Percentiles rank a stretch among this genome's conserved stretches.
phyloP scores from a whole-genome alignment of 2,329 filamentous ascomycete genomes.

The Daldinia eschscholtzii region DNA sequence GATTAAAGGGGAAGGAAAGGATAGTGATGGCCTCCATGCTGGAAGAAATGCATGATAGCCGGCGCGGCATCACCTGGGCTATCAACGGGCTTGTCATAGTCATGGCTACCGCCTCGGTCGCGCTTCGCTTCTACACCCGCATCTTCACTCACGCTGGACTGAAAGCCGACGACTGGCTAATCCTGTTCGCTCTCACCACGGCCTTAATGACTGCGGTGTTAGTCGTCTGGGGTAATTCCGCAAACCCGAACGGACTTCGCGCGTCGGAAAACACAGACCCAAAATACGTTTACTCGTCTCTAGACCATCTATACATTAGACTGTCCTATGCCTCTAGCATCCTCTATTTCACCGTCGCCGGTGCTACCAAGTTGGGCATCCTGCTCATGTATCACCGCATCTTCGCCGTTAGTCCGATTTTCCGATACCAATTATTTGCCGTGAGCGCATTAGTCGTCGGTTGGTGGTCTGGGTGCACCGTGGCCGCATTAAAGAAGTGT shows the following conservation, averaged over 20 bases:
- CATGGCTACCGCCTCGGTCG: slow-evolving; percentile 28
- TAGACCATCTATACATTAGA: slow-evolving; percentile 37
- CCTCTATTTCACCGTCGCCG: slow-evolving; percentile 51
- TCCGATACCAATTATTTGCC: slow-evolving; percentile 45
- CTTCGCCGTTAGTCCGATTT: slow-evolving; percentile 46
- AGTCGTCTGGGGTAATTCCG: slow-evolving; percentile 30
- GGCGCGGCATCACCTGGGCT: slow-evolving; percentile 43
- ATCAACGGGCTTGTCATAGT: slow-evolving; percentile 36
- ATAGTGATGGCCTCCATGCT: not conserved
- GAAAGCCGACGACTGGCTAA: slow-evolving; percentile 41
- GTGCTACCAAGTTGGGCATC: slow-evolving; percentile 51
- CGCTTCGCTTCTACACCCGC: slow-evolving; percentile 41
- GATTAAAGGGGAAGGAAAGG: not conserved
- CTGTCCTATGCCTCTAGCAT: slow-evolving; percentile 46
- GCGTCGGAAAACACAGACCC: slow-evolving; percentile 36
- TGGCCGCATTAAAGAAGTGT: slow-evolving; percentile 46
- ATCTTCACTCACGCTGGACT: slow-evolving; percentile 33
- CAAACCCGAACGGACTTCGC: slow-evolving; percentile 35
- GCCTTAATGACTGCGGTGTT: slow-evolving; percentile 13
- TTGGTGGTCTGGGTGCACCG: slow-evolving; percentile 45
- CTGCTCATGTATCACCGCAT: slow-evolving; percentile 52
- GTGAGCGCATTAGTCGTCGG: slow-evolving; percentile 36
- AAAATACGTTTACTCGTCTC: slow-evolving; percentile 29
- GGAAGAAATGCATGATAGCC: not conserved
- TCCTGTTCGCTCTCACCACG: slow-evolving; percentile 28